Evolutionary conservation across 352 stramenopile genomes (phyloP).

Genomic region (Synura sp.): DNA sequence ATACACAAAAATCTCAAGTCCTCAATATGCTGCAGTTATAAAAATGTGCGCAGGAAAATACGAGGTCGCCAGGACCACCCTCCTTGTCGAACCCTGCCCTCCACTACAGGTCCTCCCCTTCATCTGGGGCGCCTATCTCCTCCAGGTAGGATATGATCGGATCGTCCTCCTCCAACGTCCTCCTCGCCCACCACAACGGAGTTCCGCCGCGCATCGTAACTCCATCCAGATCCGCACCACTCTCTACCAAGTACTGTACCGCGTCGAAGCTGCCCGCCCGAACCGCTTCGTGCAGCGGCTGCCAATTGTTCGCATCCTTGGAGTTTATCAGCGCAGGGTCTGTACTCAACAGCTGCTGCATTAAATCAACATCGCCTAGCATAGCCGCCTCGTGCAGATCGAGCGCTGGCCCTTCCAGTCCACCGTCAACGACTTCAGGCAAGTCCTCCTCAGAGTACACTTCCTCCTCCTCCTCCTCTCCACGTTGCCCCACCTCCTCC

Average conservation of each 20-base stretch:
- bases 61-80: too few species aligned
- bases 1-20: too few species aligned
- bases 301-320: constrained; percentile 52
- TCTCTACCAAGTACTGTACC: constrained; percentile 56
- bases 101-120: background rate
- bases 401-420: background rate
- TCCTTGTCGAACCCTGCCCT: too few species aligned
- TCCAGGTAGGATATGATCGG: background rate
- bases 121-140: constrained; percentile 28
- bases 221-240: constrained; percentile 32
- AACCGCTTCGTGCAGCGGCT: constrained; percentile 61
- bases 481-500: background rate
- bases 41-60: too few species aligned
- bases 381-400: background rate
- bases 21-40: too few species aligned
- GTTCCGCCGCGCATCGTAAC: background rate
- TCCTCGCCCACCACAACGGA: background rate
- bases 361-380: background rate
- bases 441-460: background rate
- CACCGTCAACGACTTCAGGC: background rate
- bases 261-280: constrained; percentile 53
- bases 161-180: background rate
- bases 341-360: background rate
- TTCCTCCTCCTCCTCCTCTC: background rate
- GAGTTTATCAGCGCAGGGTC: constrained; percentile 12